Evolutionary conservation across 78 protist species (phyloP), one percentile per base, ranked within the genome.

Genomic region (Dictyostelium purpureum): DNA sequence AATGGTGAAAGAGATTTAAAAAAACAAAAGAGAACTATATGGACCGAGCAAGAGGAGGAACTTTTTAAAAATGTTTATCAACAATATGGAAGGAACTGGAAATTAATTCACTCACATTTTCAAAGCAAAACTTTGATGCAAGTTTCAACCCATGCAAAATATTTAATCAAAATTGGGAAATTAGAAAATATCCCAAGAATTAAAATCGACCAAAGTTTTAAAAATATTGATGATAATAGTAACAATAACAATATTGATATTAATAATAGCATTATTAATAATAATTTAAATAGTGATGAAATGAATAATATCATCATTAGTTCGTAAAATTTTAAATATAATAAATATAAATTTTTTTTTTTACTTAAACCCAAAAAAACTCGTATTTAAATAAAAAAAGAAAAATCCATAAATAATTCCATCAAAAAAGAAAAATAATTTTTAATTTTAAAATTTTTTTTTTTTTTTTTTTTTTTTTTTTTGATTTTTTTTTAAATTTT

Each of bases 141-240:
- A 63, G 71, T 63, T 28, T 33, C 71, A 28, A 63, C 45, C 18
- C 71, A 63, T 31, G 71, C 45, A 33, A 37, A 63, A 63, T 63
- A 63, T 63, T 63, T 63, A 63, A 63, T 63, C 33, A 63, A 63
- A 63, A 63, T 63, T 63, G 35, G 35, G 12, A 63, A 63, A 63
- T 5, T 63, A 31, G 38, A 63, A 63, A 42, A 63, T 63, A 18
- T 63, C 7, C 40, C 28, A 74, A 74, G 70, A 74, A 49, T 56
- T 40, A 6, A 51, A 56, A 56, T 56, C 69, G 10, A 37, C 61
- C 3, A 24, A 49, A 43, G 18, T 26, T 71, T 26, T 71, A 40
- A 24, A 28, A 14, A 51, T 43, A 67, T 19, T 12, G 2, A 4
- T 16, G 11, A 14, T 40, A 38, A 45, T 38, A n/a, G 12, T 43